Conservation (phyloP, 768 basidiomycete species). For the Amanita subjunquillea region DNA sequence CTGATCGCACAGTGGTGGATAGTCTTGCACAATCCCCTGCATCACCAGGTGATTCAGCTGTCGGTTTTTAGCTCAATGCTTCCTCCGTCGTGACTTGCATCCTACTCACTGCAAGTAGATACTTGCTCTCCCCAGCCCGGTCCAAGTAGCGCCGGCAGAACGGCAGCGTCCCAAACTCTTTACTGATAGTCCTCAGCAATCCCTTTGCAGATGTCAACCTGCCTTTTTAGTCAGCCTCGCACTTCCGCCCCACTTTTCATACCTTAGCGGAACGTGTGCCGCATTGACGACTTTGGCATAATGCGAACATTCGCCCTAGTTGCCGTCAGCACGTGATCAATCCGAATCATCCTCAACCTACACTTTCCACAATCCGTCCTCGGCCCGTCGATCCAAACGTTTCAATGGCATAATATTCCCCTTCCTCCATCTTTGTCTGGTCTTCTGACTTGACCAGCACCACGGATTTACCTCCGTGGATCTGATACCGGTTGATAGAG, state of each 20-base stretch:
- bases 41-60: constrained; percentile 85
- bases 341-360: constrained; percentile 19
- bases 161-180: constrained; percentile 89
- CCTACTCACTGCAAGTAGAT: constrained; percentile 66
- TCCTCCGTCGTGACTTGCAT: no score
- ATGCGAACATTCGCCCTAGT: constrained; percentile 86
- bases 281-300: constrained; percentile 72
- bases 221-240: constrained; percentile 6
- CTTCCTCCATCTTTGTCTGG: constrained; percentile 97
- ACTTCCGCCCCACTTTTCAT: constrained; percentile 10
- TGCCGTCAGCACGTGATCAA: background rate
- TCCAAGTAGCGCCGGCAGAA: constrained; percentile 96
- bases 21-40: constrained; percentile 83
- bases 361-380: constrained; percentile 78
- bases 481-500: constrained; percentile 81
- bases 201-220: constrained; percentile 82
- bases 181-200: constrained; percentile 79
- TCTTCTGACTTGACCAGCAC: constrained; percentile 84
- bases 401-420: constrained; percentile 98
- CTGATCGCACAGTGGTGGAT: constrained; percentile 86
- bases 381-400: constrained; percentile 97
- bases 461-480: constrained; percentile 92
- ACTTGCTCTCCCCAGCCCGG: constrained; percentile 84
- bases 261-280: constrained; percentile 70
- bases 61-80: no score